Evolutionary conservation across 106 monocot genomes (phyloP), one percentile per base, ranked within the genome.

Genomic region (Platanthera guangdongensis): DNA sequence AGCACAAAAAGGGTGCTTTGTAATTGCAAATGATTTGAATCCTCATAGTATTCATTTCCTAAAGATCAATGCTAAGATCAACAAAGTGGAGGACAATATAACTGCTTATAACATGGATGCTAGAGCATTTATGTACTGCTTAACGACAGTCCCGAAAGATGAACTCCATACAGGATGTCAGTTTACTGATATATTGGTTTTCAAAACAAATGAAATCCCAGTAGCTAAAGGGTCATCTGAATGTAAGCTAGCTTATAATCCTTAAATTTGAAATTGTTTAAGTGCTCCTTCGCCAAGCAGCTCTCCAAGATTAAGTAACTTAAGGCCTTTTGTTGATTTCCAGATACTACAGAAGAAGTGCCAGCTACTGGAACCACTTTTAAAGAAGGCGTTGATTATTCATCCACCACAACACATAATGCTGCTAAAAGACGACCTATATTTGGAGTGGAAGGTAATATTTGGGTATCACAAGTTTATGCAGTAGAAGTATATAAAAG

Each of bases 11-110:
- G 94, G 99, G 71, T 99, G 99, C 72, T 51, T 88, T 82, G 92
- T 99, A 28, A 83, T 83, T 86, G 94, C 99, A 69, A 99, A 99
- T 82, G 99, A 99, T 84, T 83, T 99, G 75, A 99, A 99, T 90
- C 99, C 99, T 71, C 86, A 94, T 71, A 94, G 92, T 78, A 82
- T 94, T 68, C 71, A 81, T 78, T 99, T 90, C 82, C 76, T 99
- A 64, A 85, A 62, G 18, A 87, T 81, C 49, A 99, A 99, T 72
- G 70, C 89, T 68, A 85, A 86, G 76, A 83, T 94, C 45, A 99
- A 99, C 75, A 99, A 92, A 76, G 90, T 99, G 16, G 94, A 89
- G 50, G 88, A 90, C 71, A 55, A 78, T 85, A 68, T 94, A 64
- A 72, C 12, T 79, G 68, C 88, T 55, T 87, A 92, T 81, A 99